Percentiles rank a stretch among this genome's conserved stretches.
These are phyloP conservation scores for Brassica cretica DNA, from an alignment of 345 rosid species.

Conservation along the genomic window DNA sequence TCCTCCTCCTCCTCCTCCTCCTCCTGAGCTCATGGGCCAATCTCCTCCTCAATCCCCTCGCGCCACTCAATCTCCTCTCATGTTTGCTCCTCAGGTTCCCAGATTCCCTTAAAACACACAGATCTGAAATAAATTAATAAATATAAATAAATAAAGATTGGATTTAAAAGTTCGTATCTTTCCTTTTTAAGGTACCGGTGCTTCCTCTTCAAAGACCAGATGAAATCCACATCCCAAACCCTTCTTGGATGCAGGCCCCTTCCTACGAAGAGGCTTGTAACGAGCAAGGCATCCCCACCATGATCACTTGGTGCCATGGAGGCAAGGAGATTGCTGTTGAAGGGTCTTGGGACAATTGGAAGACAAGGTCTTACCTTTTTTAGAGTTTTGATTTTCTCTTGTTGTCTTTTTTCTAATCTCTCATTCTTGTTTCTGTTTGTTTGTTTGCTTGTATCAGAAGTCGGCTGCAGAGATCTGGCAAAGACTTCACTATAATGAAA, in stretches of 20 bases:
- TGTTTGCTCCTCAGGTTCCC: constrained; percentile 90
- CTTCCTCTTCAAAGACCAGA: constrained; percentile 88
- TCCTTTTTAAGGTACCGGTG: constrained; percentile 62
- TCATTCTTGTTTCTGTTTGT: constrained; percentile 7
- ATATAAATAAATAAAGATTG: not conserved
- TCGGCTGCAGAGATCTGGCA: constrained; percentile 86
- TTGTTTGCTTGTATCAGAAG: constrained; percentile 55
- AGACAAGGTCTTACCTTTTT: constrained; percentile 50
- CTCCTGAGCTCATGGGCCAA: constrained; percentile 70
- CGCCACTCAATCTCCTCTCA: constrained; percentile 76
- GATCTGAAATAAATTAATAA: constrained; percentile 14
- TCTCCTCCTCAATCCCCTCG: constrained; percentile 93
- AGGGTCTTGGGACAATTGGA: constrained; percentile 99
- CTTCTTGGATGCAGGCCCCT: constrained; percentile 56
- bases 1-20: constrained; percentile 34
- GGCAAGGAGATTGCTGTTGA: constrained; percentile 85
- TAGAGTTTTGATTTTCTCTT: not conserved
- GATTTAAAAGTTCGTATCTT: constrained; percentile 17
- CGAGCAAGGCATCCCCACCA: constrained; percentile 85
- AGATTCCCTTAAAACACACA: constrained; percentile 18
- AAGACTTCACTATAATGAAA: constrained; percentile 92
- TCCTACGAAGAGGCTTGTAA: constrained; percentile 55
- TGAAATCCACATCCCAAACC: constrained; percentile 73
- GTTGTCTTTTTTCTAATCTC: constrained; percentile 1
- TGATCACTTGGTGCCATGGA: constrained; percentile 91